These are phyloP conservation scores for Jatropha multifida DNA, from an alignment of 441 rosid genomes.

Conservation along the genomic window DNA sequence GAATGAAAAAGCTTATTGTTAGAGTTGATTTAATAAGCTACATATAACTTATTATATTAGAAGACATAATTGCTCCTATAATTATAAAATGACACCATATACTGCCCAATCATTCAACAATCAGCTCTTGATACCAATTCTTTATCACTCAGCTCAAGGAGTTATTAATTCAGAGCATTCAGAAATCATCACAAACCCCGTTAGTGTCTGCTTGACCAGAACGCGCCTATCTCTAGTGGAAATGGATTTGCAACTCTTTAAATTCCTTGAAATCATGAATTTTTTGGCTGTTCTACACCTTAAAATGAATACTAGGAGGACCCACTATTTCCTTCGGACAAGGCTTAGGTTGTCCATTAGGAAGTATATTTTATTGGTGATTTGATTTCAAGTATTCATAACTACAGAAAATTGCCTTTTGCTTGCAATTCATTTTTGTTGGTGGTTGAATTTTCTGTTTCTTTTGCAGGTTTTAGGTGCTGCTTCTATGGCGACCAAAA, in stretches of 20 bases:
- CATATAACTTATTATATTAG: no score
- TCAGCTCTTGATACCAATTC: no score
- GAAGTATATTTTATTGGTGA: neutral
- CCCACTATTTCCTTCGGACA: neutral
- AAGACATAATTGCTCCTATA: no score
- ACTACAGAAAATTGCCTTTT: neutral
- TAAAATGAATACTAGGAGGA: neutral
- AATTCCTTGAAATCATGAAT: neutral
- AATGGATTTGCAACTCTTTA: neutral
- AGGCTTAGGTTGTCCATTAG: no score
- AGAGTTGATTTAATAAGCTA: no score
- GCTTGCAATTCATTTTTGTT: neutral
- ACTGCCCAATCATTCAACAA: no score
- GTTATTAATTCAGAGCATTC: no score
- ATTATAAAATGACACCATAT: no score
- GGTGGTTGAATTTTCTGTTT: neutral
- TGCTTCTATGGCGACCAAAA: conserved; percentile 72
- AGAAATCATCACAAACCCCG: no score
- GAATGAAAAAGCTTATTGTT: no score
- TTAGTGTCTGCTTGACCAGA: neutral
- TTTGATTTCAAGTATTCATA: neutral
- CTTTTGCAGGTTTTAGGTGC: conserved; percentile 82
- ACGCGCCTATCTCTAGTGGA: neutral
- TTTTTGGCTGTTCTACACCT: neutral
- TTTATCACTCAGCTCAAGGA: no score